phyloP scores from a whole-genome alignment of 1,284 basidiomycete species.

The Wolfiporia cocos region DNA sequence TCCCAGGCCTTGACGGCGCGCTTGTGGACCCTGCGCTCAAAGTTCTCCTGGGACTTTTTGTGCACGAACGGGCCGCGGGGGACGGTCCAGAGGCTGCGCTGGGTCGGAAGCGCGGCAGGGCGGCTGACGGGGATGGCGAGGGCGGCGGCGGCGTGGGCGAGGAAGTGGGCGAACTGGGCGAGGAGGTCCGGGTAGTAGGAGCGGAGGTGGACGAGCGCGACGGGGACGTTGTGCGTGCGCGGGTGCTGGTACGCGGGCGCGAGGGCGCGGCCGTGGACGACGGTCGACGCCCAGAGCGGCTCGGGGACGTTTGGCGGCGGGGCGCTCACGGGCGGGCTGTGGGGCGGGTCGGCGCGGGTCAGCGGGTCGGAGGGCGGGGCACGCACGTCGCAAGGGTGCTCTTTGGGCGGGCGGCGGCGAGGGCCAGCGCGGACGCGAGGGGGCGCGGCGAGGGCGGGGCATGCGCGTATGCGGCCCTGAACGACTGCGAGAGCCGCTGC shows the following conservation, averaged over 20 bases:
- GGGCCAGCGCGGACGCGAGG: background rate
- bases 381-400: too few relatives aligned
- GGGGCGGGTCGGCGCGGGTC: too few relatives aligned
- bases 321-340: background rate
- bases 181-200: conserved; percentile 69
- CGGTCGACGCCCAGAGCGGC: conserved; percentile 27
- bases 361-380: too few relatives aligned
- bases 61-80: conserved; percentile 84
- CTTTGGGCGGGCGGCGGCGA: background rate
- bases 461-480: background rate
- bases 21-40: conserved; percentile 81
- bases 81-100: conserved; percentile 85
- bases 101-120: conserved; percentile 67
- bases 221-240: conserved; percentile 70
- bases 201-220: conserved; percentile 81
- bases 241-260: conserved; percentile 50
- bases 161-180: conserved; percentile 82
- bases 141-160: conserved; percentile 75
- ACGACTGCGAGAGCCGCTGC: too few relatives aligned
- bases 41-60: conserved; percentile 97
- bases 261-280: conserved; percentile 55
- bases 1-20: conserved; percentile 91
- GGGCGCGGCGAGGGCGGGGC: too few relatives aligned
- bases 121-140: conserved; percentile 80
- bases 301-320: background rate